Conservation (phyloP, 73 alveolate species). For the Paramecium caudatum region DNA sequence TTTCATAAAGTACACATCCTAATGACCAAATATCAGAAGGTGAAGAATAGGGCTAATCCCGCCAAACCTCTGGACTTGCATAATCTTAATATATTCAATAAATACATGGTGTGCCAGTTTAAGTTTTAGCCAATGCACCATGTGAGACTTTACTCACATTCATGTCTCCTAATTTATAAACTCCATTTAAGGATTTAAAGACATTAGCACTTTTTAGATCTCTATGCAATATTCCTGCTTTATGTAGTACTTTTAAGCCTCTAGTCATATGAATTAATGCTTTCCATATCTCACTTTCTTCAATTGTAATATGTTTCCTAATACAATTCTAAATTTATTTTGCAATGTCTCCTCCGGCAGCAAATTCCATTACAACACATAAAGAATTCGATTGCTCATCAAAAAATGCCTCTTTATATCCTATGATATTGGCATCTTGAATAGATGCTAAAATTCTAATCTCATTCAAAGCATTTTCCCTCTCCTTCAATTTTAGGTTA, state of each 20-base stretch:
- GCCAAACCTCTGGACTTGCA: slow-evolving; percentile 89
- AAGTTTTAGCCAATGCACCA: slow-evolving; percentile 65
- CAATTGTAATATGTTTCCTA: slow-evolving; percentile 75
- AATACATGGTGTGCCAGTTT: slow-evolving; percentile 66
- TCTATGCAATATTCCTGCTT: slow-evolving; percentile 80
- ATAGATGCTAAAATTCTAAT: slow-evolving; percentile 87
- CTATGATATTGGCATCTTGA: slow-evolving; percentile 75
- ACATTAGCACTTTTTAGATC: slow-evolving; percentile 88
- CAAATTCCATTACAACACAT: slow-evolving; percentile 85
- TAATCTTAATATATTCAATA: slow-evolving; percentile 53
- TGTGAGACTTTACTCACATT: slow-evolving; percentile 66
- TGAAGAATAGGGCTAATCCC: slow-evolving; percentile 78
- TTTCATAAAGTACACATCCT: slow-evolving; percentile 85
- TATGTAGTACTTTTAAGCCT: slow-evolving; percentile 79
- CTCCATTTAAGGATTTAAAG: slow-evolving; percentile 79
- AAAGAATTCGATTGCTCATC: slow-evolving; percentile 78
- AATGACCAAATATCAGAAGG: slow-evolving; percentile 84
- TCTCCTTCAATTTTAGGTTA: slow-evolving; percentile 76
- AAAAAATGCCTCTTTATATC: slow-evolving; percentile 84
- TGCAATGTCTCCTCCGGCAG: slow-evolving; percentile 86
- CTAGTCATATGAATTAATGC: slow-evolving; percentile 83
- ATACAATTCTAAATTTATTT: slow-evolving; percentile 80
- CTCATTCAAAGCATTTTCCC: slow-evolving; percentile 89
- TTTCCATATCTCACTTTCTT: slow-evolving; percentile 86
- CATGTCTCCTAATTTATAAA: slow-evolving; percentile 72